Base-by-base conservation (phyloP, 371 early-diverging fungal genomes). In the Lichtheimia hyalospora region DNA sequence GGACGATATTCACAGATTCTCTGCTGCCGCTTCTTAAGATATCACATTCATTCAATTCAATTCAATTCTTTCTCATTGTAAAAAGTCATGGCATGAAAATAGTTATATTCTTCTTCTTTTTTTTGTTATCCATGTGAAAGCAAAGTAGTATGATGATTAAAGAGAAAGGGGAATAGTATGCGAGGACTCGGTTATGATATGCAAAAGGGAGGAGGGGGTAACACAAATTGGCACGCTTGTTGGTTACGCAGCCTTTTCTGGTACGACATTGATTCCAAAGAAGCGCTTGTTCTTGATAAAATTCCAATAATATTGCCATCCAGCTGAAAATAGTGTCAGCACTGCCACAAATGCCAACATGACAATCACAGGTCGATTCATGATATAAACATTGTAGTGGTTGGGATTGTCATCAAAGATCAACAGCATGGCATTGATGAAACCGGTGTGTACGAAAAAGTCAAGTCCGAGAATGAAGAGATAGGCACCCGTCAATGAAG, bases 381-480 rank as follows among this genome's bases (percentile, higher is more conserved):
- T 62, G 49, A 75, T 70, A 44, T 76, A 76, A 3, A 66, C 69
- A 25, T 69, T 73, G 13, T 60, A 52, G 42, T 81, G 79, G 43
- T 74, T 57, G 3, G 49, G 55, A 49, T 81, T 77, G 13, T 65
- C 69, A 57, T 81, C 75, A 60, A 84, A 74, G 49, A 84, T 70
- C 15, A 67, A 24, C 14, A 74, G 61, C 34, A 75, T 69, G 24
- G 74, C 71, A 52, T 84, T 77, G 57, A 80, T 67, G 49, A 84
- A 70, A 0, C 82, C 84, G 0, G 84, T 80, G 50, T 82, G 82
- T 10, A 74, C 70, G 49, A 84, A 84, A 24, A 84, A 66, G 51
- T 84, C 84, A 3, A 84, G 63, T 12, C 84, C 82, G 27, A 84
- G 52, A 0, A 82, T 75, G 50, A 84, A 72, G 28, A 82, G 57